Percentiles rank a stretch among this genome's conserved stretches.
Evolutionary conservation across 208 protist genomes (phyloP).

Genomic region (Acanthamoeba divionensis): DNA sequence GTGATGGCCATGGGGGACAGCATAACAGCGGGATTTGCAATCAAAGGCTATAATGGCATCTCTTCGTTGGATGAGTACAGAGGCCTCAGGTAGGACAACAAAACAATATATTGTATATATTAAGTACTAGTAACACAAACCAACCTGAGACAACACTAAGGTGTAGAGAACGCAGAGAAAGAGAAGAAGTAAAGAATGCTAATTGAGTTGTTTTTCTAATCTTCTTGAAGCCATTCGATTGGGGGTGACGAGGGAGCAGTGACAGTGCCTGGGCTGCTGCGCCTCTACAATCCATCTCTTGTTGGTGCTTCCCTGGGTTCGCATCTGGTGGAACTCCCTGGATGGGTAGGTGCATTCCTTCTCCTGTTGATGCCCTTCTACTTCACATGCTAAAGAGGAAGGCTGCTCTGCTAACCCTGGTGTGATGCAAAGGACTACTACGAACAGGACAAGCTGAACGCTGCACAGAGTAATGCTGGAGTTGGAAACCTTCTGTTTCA

Average conservation of each 20-base stretch:
- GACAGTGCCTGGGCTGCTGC: background rate
- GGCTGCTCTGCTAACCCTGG: background rate
- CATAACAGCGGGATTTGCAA: background rate
- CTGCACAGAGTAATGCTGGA: constrained; percentile 2
- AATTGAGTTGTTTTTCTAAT: too few relatives aligned
- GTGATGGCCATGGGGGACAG: constrained; percentile 44
- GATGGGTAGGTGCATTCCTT: background rate
- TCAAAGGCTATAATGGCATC: background rate
- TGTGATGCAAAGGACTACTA: background rate
- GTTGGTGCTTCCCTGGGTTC: background rate
- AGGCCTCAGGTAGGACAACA: background rate
- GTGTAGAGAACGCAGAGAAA: too few relatives aligned
- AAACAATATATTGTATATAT: too few relatives aligned
- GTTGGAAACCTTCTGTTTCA: background rate
- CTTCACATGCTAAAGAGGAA: background rate
- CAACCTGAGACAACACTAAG: too few relatives aligned
- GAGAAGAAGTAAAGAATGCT: too few relatives aligned
- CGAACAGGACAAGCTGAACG: background rate
- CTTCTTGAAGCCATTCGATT: background rate
- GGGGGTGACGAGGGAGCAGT: background rate
- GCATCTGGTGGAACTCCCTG: background rate
- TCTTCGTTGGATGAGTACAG: background rate
- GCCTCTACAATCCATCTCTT: background rate
- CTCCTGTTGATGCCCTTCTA: background rate
- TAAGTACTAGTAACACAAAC: too few relatives aligned